Evolutionary conservation across 1,139 yeast genomes (phyloP).

Genomic region (Candida gigantensis): DNA sequence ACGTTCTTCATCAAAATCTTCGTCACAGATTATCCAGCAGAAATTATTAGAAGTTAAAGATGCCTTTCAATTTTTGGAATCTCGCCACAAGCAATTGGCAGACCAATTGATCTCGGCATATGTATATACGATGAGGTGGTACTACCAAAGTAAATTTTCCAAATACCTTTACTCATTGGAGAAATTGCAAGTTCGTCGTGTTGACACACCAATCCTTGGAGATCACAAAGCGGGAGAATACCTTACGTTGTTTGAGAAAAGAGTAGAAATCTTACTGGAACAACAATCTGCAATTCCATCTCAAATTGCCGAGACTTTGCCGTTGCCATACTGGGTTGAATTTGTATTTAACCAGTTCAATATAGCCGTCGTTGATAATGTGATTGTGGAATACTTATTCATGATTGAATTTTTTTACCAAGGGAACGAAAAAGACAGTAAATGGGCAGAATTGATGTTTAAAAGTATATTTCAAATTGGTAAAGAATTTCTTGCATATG

Average conservation of each 20-base stretch:
- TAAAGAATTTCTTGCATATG: constrained; percentile 31
- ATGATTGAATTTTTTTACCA: constrained; percentile 68
- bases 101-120: constrained; percentile 79
- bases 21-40: constrained; percentile 77
- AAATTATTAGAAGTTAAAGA: constrained; percentile 62
- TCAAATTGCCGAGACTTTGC: constrained; percentile 80
- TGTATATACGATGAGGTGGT: constrained; percentile 89
- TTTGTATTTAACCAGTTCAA: constrained; percentile 73
- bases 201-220: constrained; percentile 59
- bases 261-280: constrained; percentile 49
- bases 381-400: constrained; percentile 75
- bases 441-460: constrained; percentile 56
- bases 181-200: constrained; percentile 52
- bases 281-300: constrained; percentile 61
- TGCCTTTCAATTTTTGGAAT: constrained; percentile 55
- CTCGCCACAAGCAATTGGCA: constrained; percentile 65
- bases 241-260: constrained; percentile 54
- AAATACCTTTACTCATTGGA: constrained; percentile 78
- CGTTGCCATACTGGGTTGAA: constrained; percentile 68
- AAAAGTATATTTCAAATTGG: constrained; percentile 49
- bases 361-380: constrained; percentile 73
- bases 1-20: constrained; percentile 43
- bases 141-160: constrained; percentile 75
- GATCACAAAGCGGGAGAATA: constrained; percentile 36
- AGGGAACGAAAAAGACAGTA: constrained; percentile 43